phyloP scores from a whole-genome alignment of 2,329 filamentous ascomycete species.

The Biscogniauxia marginata region DNA sequence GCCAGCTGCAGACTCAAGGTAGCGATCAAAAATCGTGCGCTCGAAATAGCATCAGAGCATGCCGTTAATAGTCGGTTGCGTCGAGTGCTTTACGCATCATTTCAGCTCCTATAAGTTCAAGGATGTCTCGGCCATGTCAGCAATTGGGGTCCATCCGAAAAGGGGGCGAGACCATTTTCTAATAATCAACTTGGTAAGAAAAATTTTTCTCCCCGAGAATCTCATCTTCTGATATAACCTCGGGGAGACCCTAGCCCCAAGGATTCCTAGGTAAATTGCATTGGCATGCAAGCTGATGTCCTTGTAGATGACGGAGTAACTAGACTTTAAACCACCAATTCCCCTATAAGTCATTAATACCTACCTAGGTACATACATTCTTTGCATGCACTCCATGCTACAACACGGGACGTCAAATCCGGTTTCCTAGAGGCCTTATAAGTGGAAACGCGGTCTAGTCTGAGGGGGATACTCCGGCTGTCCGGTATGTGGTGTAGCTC shows the following conservation, averaged over 20 bases:
- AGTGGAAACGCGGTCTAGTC: background rate
- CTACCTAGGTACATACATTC: background rate
- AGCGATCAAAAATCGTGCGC: background rate
- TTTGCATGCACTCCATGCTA: background rate
- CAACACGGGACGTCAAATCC: background rate
- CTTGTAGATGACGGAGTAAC: background rate
- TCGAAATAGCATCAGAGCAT: background rate
- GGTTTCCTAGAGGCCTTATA: constrained; percentile 1
- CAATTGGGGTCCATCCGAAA: background rate
- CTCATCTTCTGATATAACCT: background rate
- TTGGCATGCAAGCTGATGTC: background rate
- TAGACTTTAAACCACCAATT: background rate
- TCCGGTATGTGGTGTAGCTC: background rate
- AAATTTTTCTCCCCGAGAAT: background rate
- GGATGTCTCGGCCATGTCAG: background rate
- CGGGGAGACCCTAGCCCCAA: background rate
- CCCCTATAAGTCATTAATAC: background rate
- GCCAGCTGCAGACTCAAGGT: background rate
- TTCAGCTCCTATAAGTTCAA: background rate
- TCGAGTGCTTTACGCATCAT: background rate
- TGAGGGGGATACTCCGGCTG: background rate
- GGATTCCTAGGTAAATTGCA: background rate
- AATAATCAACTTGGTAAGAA: background rate
- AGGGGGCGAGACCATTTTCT: background rate
- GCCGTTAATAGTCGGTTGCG: background rate